These are phyloP conservation scores for Acer negundo DNA, from an alignment of 345 rosid species.

Conservation along the genomic window DNA sequence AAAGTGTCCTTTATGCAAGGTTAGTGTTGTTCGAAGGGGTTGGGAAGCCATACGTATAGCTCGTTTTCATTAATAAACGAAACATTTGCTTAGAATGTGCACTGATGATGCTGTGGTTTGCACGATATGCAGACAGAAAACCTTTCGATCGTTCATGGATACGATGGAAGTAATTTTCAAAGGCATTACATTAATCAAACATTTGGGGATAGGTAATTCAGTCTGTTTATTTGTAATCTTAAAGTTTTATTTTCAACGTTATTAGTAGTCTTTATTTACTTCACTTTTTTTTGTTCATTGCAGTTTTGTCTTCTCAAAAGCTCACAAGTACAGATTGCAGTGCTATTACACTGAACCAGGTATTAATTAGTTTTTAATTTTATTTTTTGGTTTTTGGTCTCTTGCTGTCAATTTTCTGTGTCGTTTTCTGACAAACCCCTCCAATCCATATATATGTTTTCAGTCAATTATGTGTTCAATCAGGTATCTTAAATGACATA, in stretches of 20 bases:
- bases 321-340: slow-evolving; percentile 68
- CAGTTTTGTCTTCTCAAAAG: slow-evolving; percentile 71
- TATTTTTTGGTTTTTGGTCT: slow-evolving; percentile 12
- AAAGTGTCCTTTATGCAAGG: slow-evolving; percentile 94
- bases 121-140: slow-evolving; percentile 59
- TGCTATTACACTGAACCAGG: slow-evolving; percentile 78
- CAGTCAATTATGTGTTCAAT: slow-evolving; percentile 31
- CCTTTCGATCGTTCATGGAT: slow-evolving; percentile 62
- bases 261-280: slow-evolving; percentile 13
- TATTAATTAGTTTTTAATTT: slow-evolving; percentile 32
- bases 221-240: not conserved
- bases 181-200: slow-evolving; percentile 54
- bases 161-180: slow-evolving; percentile 62
- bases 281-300: slow-evolving; percentile 11
- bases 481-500: slow-evolving; percentile 57
- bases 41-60: not conserved
- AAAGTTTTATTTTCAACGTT: not conserved
- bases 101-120: slow-evolving; percentile 18
- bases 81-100: not conserved
- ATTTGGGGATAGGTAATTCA: slow-evolving; percentile 49
- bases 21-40: slow-evolving; percentile 24
- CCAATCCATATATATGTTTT: slow-evolving; percentile 15
- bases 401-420: slow-evolving; percentile 11
- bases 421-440: slow-evolving; percentile 7
- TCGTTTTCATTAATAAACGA: not conserved